phyloP scores from a whole-genome alignment of 441 rosid genomes.

The Corymbia citriodora region DNA sequence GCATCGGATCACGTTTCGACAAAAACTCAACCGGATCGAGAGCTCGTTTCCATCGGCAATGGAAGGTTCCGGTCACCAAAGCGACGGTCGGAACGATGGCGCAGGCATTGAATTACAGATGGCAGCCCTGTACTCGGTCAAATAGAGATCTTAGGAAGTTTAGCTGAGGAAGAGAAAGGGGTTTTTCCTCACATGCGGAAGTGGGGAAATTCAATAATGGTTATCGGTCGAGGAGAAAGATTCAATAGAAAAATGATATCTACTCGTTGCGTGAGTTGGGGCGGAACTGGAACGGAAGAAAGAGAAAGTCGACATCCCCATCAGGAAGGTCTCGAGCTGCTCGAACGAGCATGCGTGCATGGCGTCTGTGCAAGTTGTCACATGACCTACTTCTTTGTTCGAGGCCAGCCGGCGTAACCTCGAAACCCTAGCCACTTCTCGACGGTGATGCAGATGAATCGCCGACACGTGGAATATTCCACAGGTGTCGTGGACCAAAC shows the following conservation, averaged over 20 bases:
- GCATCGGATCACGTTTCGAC: background rate
- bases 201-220: background rate
- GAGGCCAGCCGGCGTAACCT: background rate
- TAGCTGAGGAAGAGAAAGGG: background rate
- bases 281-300: background rate
- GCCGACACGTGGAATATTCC: background rate
- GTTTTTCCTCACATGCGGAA: background rate
- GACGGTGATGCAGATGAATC: background rate
- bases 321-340: background rate
- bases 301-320: background rate
- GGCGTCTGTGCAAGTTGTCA: background rate
- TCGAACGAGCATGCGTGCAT: background rate
- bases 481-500: background rate
- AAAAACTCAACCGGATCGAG: background rate
- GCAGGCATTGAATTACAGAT: background rate
- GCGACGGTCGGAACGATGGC: background rate
- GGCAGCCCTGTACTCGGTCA: background rate
- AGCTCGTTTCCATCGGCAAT: background rate
- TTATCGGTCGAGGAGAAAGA: background rate
- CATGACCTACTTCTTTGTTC: background rate
- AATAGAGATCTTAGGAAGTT: background rate
- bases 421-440: background rate
- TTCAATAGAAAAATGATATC: background rate
- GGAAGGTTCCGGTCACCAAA: background rate
- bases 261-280: background rate